Evolutionary conservation across 2,329 filamentous ascomycete genomes (phyloP).

Genomic region (Penicillium sp.): DNA sequence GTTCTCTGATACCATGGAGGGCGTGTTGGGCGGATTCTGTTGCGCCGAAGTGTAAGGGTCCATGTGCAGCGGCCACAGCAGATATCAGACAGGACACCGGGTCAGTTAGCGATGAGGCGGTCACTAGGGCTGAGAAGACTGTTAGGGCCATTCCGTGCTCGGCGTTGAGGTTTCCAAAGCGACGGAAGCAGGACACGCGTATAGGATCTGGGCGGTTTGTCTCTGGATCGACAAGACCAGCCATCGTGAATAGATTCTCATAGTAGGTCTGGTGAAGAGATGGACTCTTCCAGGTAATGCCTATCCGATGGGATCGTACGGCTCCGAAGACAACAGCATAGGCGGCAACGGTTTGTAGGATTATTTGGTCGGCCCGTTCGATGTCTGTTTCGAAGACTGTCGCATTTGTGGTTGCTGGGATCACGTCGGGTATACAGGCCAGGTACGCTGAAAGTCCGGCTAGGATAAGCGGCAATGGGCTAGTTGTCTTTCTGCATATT

Average conservation of each 20-base stretch:
- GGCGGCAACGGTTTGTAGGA: slow-evolving; percentile 26
- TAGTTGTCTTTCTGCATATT: slow-evolving; percentile 15
- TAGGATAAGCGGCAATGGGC: slow-evolving; percentile 28
- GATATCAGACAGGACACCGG: slow-evolving; percentile 54
- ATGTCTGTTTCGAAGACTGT: slow-evolving; percentile 26
- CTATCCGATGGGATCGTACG: slow-evolving; percentile 27
- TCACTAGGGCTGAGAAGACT: slow-evolving; percentile 56
- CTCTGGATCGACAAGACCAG: slow-evolving; percentile 51
- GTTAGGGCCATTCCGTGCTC: slow-evolving; percentile 61
- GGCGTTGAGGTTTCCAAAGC: slow-evolving; percentile 56
- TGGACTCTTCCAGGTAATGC: slow-evolving; percentile 17
- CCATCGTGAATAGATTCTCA: slow-evolving; percentile 56
- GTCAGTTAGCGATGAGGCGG: slow-evolving; percentile 57
- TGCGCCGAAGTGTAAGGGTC: slow-evolving; percentile 59
- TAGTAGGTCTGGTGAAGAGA: slow-evolving; percentile 50
- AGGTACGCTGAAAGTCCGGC: slow-evolving; percentile 31
- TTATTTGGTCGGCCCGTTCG: slow-evolving; percentile 18
- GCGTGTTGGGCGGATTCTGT: slow-evolving; percentile 55
- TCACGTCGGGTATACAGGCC: slow-evolving; percentile 18
- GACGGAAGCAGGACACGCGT: slow-evolving; percentile 50
- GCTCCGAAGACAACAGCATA: slow-evolving; percentile 29
- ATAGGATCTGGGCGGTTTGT: slow-evolving; percentile 49
- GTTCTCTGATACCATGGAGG: slow-evolving; percentile 20
- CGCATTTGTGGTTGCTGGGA: slow-evolving; percentile 21
- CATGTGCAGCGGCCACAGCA: slow-evolving; percentile 55